These are phyloP conservation scores for Sporothrix brasiliensis DNA, from an alignment of 2,329 filamentous ascomycete species.

Conservation along the genomic window DNA sequence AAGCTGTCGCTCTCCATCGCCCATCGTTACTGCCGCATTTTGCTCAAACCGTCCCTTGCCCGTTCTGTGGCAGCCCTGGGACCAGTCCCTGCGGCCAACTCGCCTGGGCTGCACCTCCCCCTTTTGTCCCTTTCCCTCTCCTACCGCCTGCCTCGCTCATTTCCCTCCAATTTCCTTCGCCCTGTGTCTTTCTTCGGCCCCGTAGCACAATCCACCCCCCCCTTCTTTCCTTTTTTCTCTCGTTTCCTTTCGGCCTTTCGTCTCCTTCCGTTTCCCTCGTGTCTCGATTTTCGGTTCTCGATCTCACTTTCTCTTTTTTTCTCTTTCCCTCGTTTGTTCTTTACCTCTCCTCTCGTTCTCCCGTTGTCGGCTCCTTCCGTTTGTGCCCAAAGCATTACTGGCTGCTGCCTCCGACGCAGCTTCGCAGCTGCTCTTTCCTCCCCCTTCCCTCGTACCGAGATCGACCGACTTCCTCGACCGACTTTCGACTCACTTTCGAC, in stretches of 20 bases:
- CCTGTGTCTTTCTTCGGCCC: conserved; percentile 25
- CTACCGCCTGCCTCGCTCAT: conserved; percentile 28
- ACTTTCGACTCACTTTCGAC: not conserved
- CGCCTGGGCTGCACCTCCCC: not conserved
- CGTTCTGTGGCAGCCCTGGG: not conserved
- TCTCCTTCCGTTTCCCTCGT: conserved; percentile 4
- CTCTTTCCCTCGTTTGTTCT: not conserved
- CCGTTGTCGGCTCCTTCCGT: conserved; percentile 13
- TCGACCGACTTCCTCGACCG: conserved; percentile 12
- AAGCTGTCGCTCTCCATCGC: not conserved
- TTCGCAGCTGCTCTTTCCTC: conserved; percentile 18
- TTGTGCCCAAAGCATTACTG: not conserved
- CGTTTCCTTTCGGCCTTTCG: not conserved
- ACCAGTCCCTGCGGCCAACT: not conserved
- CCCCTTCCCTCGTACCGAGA: conserved; percentile 10
- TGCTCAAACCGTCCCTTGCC: conserved; percentile 7
- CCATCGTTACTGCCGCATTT: conserved; percentile 24
- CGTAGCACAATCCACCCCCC: conserved; percentile 8
- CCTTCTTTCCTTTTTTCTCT: conserved; percentile 21
- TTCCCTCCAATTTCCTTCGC: conserved; percentile 29
- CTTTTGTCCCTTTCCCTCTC: conserved; percentile 18
- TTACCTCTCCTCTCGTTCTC: conserved; percentile 4
- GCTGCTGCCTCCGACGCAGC: conserved; percentile 27
- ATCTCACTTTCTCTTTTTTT: not conserved
- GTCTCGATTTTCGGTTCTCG: conserved; percentile 9